These are phyloP conservation scores for Cladosporium sp. DNA, from an alignment of 2,329 filamentous ascomycete species.

Conservation along the genomic window DNA sequence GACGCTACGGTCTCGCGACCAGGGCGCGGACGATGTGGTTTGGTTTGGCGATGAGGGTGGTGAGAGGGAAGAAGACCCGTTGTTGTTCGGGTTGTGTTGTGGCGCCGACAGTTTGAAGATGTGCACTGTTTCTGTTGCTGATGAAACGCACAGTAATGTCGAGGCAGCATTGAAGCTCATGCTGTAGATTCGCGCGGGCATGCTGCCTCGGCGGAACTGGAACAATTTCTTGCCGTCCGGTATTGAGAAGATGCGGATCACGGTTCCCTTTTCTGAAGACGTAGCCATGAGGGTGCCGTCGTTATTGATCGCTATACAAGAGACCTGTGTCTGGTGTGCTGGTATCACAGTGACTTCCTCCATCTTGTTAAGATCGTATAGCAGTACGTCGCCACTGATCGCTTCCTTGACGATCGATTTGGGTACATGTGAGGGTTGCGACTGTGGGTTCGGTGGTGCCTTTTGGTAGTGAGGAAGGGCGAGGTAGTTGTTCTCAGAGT, in stretches of 20 bases:
- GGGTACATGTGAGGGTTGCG: conserved; percentile 77
- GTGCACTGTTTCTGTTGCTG: conserved; percentile 93
- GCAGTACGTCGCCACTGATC: conserved; percentile 86
- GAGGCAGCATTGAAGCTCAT: conserved; percentile 98
- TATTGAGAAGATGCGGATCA: conserved; percentile 92
- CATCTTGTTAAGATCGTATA: conserved; percentile 86
- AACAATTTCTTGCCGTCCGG: conserved; percentile 90
- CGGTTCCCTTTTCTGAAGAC: conserved; percentile 94
- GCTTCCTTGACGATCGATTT: conserved; percentile 70
- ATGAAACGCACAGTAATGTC: conserved; percentile 91
- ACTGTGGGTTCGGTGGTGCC: conserved; percentile 35
- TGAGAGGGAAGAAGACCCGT: conserved; percentile 27
- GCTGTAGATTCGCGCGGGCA: conserved; percentile 93
- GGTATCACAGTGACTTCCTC: conserved; percentile 96
- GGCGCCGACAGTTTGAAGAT: conserved; percentile 77
- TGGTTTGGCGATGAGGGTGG: conserved; percentile 34
- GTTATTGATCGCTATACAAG: conserved; percentile 86
- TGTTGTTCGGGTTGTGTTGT: conserved; percentile 32
- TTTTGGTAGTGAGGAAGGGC: conserved; percentile 84
- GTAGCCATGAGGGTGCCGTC: conserved; percentile 91
- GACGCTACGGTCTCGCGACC: conserved; percentile 43
- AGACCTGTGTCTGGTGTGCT: conserved; percentile 88
- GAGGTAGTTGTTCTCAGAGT: conserved; percentile 93
- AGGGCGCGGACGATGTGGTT: conserved; percentile 35
- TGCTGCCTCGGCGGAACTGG: conserved; percentile 93